phyloP scores from a whole-genome alignment of 2,329 filamentous ascomycete species.

The Colletotrichum higginsianum region DNA sequence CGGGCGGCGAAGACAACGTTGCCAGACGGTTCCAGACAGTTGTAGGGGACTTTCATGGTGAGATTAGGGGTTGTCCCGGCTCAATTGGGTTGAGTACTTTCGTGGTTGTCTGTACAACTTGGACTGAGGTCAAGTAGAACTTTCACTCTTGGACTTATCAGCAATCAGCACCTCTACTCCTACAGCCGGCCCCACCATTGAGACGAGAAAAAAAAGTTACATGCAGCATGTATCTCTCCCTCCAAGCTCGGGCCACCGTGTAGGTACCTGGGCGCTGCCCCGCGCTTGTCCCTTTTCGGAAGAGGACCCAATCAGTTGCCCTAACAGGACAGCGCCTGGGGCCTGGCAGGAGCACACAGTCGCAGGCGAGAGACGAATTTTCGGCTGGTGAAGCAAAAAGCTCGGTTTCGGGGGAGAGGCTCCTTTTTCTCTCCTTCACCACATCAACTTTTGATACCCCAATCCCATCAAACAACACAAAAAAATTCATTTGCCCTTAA shows the following conservation, averaged over 20 bases:
- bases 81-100: constrained; percentile 22
- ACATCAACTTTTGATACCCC: constrained; percentile 43
- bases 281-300: constrained; percentile 40
- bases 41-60: constrained; percentile 73
- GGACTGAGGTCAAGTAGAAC: constrained; percentile 21
- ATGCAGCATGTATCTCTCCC: constrained; percentile 50
- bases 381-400: constrained; percentile 37
- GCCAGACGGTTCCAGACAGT: constrained; percentile 69
- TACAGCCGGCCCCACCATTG: constrained; percentile 18
- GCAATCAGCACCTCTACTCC: not conserved
- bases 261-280: constrained; percentile 16
- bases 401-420: constrained; percentile 9
- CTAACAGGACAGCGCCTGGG: constrained; percentile 49
- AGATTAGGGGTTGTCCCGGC: not conserved
- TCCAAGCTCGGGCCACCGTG: constrained; percentile 30
- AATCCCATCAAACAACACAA: constrained; percentile 42
- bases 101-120: not conserved
- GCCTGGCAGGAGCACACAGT: constrained; percentile 15
- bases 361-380: constrained; percentile 29
- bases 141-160: constrained; percentile 32
- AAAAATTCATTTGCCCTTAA: constrained; percentile 81
- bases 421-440: constrained; percentile 18
- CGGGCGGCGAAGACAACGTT: constrained; percentile 80
- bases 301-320: constrained; percentile 47
- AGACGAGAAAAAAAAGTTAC: constrained; percentile 54